Evolutionary conservation across 1,284 basidiomycete species (phyloP), one percentile per base, ranked within the genome.

Genomic region (Porodaedalea pini): DNA sequence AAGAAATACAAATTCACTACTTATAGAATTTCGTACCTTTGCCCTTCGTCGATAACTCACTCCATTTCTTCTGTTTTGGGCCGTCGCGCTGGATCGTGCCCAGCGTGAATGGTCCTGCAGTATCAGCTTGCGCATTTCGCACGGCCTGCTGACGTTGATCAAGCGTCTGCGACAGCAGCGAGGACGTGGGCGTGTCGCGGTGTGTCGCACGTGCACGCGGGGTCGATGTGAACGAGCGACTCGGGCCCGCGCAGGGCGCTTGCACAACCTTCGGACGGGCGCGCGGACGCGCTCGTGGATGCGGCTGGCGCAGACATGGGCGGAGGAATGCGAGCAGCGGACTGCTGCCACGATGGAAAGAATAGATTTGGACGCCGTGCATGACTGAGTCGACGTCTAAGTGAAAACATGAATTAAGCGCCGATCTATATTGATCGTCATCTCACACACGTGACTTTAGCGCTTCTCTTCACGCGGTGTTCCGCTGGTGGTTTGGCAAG

Each of bases 101-200:
- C 1, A 94, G 78, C 60, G 85, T 85, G 66, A 95, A 94, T 27
- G 92, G 92, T 0, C 92, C 92, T 17, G 89, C 85, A 23, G 76
- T 76, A 59, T 88, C 86, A 55, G 78, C 74, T 13, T 60, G 58
- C 7, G 41, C 43, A 61, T 74, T 74, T 37, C 74, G 69, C 37
- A 74, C 68, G 2, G 71, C 63, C 23, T 71, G 71, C 59, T 75
- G 80, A 66, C 76, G 82, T 59, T 81, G 81, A 68, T 88, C 82
- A 55, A 89, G 75, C n/a, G 86, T 78, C 59, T 83, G 80, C 15
- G 82, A 80, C 49, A 90, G 78, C n/a, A 83, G 67, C n/a, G 84
- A 78, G 15, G 81, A 73, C 15, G 71, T 61, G 15, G 68, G 69
- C 34, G 75, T 70, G 62, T 79, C 77, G 31, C 73, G 75, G 56